Percentiles rank a stretch among this genome's conserved stretches.
Conservation (phyloP, 169 alveolate species). For the Eimeria maxima region DNA sequence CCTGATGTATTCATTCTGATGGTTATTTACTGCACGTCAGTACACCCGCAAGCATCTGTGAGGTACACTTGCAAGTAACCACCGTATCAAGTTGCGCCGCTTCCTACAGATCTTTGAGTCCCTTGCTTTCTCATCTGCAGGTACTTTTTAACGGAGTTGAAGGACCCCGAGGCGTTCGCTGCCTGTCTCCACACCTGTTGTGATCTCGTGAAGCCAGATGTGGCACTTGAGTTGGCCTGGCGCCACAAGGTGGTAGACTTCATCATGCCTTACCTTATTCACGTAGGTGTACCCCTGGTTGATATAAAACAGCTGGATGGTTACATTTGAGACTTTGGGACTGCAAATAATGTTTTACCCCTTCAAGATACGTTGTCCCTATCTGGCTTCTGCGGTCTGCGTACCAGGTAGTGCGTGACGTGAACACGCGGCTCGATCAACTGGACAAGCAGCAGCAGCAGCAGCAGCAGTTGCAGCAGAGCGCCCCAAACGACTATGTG, state of each 20-base stretch:
- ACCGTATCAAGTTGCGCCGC: background rate
- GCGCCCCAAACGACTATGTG: conserved; percentile 90
- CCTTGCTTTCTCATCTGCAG: background rate
- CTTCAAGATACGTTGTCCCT: background rate
- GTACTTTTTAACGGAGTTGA: conserved; percentile 64
- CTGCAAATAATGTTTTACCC: background rate
- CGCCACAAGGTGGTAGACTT: conserved; percentile 96
- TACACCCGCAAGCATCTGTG: background rate
- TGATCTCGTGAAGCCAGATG: conserved; percentile 98
- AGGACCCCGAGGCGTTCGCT: conserved; percentile 92
- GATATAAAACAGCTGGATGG: background rate
- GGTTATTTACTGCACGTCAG: background rate
- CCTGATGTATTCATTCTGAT: background rate
- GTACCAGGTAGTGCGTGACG: conserved; percentile 88
- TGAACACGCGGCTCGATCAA: conserved; percentile 88
- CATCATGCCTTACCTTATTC: conserved; percentile 98
- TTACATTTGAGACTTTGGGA: background rate
- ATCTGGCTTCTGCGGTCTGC: background rate
- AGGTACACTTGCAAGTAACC: background rate
- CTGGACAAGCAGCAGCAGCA: conserved; percentile 91
- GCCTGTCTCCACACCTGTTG: conserved; percentile 99
- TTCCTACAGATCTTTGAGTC: background rate
- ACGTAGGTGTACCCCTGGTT: conserved; percentile 83
- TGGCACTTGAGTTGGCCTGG: conserved; percentile 99
- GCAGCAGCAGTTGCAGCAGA: conserved; percentile 91